Percentiles rank a stretch among this genome's conserved stretches.
Evolutionary conservation across 805 yeast genomes (phyloP).

Genomic region (Yarrowia yakushimensis): DNA sequence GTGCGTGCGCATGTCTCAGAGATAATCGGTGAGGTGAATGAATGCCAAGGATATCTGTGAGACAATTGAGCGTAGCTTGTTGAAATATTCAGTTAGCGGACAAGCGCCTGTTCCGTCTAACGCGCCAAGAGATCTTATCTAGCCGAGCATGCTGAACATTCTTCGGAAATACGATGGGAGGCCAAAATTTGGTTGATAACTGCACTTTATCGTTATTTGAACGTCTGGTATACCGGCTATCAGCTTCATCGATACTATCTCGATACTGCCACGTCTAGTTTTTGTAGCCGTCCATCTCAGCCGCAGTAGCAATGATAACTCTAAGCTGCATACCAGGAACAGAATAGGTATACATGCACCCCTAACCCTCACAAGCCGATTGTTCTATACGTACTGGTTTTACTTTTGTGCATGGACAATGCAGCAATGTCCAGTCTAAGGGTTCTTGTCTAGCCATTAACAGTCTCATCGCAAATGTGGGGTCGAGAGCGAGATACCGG

Average conservation of each 20-base stretch:
- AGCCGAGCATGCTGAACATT: background rate
- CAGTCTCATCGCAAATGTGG: background rate
- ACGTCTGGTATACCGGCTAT: background rate
- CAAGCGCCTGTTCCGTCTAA: background rate
- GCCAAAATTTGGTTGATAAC: background rate
- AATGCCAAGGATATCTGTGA: background rate
- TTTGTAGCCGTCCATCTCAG: conserved; percentile 6
- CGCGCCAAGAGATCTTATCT: background rate
- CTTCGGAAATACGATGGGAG: background rate
- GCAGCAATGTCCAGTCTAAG: conserved; percentile 19
- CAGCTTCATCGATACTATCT: background rate
- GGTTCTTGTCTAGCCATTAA: background rate
- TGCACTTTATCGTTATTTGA: background rate
- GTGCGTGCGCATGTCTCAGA: background rate
- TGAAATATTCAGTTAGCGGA: background rate
- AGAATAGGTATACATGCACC: background rate
- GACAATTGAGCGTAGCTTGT: background rate
- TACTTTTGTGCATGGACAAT: conserved; percentile 5
- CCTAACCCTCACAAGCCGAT: conserved; percentile 22
- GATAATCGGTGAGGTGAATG: background rate
- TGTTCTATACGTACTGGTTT: conserved; percentile 3
- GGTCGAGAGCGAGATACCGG: background rate
- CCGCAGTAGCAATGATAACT: conserved; percentile 24
- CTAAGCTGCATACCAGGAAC: conserved; percentile 20
- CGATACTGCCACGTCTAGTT: background rate